Percentiles rank a stretch among this genome's conserved stretches.
phyloP scores from a whole-genome alignment of 768 basidiomycete species.

The Lanmaoa rubissima region DNA sequence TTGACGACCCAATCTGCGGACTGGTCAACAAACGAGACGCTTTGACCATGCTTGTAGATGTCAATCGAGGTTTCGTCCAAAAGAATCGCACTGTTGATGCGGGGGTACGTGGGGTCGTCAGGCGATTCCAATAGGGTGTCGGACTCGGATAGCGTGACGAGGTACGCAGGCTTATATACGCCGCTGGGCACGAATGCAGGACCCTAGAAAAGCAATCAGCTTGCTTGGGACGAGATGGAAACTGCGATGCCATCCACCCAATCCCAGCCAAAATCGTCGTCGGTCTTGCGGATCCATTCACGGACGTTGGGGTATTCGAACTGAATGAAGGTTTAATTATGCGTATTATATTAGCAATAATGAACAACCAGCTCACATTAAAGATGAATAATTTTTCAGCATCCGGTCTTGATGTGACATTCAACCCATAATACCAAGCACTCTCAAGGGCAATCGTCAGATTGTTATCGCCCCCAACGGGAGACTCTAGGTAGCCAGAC shows the following conservation, averaged over 20 bases:
- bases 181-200: slow-evolving; percentile 58
- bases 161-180: slow-evolving; percentile 53
- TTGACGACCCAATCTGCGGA: slow-evolving; percentile 55
- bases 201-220: slow-evolving; percentile 34
- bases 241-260: slow-evolving; percentile 38
- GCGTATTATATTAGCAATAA: neutral
- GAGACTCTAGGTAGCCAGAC: slow-evolving; percentile 30
- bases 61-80: slow-evolving; percentile 54
- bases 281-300: slow-evolving; percentile 49
- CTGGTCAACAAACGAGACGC: slow-evolving; percentile 42
- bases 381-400: slow-evolving; percentile 30
- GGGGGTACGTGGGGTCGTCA: slow-evolving; percentile 25
- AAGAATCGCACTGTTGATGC: slow-evolving; percentile 34
- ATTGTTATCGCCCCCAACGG: slow-evolving; percentile 37
- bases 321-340: slow-evolving; percentile 25
- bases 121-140: slow-evolving; percentile 19
- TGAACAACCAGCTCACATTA: slow-evolving; percentile 27
- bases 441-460: slow-evolving; percentile 53
- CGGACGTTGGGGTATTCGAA: slow-evolving; percentile 51
- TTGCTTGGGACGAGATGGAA: neutral
- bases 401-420: slow-evolving; percentile 49
- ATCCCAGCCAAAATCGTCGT: slow-evolving; percentile 62
- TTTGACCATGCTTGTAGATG: slow-evolving; percentile 52
- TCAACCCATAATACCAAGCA: slow-evolving; percentile 51
- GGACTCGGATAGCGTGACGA: slow-evolving; percentile 40